Percentiles rank a stretch among this genome's conserved stretches.
Evolutionary conservation across 441 rosid genomes (phyloP).

Genomic region (Syzygium syzygioides): DNA sequence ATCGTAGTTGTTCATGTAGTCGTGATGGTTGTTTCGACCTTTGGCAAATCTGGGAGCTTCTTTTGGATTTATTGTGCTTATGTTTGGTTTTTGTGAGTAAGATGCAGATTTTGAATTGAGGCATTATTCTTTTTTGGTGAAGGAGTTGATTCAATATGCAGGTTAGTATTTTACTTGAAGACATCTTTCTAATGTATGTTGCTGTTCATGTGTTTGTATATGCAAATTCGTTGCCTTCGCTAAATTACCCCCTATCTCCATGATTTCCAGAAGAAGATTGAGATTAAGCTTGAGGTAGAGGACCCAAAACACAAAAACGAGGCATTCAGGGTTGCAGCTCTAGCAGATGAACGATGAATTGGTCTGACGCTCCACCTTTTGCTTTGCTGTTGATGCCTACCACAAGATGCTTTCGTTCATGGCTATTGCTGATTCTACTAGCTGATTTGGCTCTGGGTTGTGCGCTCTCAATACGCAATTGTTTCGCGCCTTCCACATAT

Average conservation of each 20-base stretch:
- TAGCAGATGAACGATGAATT: not conserved
- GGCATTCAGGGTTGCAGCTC: not conserved
- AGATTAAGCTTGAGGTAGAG: not conserved
- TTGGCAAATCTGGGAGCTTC: not conserved
- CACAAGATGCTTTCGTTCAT: not conserved
- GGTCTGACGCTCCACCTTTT: not conserved
- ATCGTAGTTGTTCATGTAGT: not conserved
- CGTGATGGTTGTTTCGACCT: not conserved
- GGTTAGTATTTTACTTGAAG: not conserved
- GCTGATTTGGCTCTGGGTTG: not conserved
- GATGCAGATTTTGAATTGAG: not conserved
- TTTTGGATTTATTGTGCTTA: not conserved
- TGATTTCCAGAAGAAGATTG: not conserved
- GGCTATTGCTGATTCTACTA: not conserved
- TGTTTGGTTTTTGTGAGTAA: not conserved
- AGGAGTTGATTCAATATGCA: not conserved
- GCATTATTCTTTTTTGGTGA: not conserved
- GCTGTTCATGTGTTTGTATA: not conserved
- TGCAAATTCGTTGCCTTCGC: not conserved
- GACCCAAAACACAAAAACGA: not conserved
- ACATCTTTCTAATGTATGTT: not conserved
- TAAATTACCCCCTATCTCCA: not conserved
- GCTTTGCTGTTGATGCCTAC: not conserved
- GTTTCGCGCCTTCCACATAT: not conserved
- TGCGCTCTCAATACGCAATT: not conserved